These are phyloP conservation scores for Podila horticola DNA, from an alignment of 192 early-diverging fungal species.

Conservation along the genomic window DNA sequence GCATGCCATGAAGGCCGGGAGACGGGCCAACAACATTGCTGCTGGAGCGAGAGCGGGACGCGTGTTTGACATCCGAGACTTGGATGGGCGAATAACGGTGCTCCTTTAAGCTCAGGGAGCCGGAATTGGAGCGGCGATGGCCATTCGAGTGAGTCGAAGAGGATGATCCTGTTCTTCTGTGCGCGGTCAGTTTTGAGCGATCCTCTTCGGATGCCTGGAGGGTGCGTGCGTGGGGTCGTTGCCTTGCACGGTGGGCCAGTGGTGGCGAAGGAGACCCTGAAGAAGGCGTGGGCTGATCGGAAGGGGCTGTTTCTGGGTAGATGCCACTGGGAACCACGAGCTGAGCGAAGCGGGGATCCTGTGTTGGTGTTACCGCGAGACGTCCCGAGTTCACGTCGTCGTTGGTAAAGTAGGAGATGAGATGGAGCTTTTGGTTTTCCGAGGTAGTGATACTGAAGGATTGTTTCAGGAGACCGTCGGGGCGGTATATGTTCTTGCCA, in stretches of 20 bases:
- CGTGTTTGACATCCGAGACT: slow-evolving; percentile 32
- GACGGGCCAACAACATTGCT: slow-evolving; percentile 34
- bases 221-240: slow-evolving; percentile 17
- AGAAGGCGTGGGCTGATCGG: slow-evolving; percentile 1
- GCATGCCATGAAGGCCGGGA: slow-evolving; percentile 12
- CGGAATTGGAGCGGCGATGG: slow-evolving; percentile 44
- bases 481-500: slow-evolving; percentile 66
- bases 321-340: slow-evolving; percentile 81
- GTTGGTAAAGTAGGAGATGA: slow-evolving; percentile 91
- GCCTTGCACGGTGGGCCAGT: slow-evolving; percentile 20
- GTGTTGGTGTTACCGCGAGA: slow-evolving; percentile 70
- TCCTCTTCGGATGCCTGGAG: slow-evolving; percentile 30
- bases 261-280: slow-evolving; percentile 30
- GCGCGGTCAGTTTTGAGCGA: slow-evolving; percentile 5
- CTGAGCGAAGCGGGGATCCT: slow-evolving; percentile 70
- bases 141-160: slow-evolving; percentile 27
- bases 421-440: slow-evolving; percentile 82
- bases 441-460: slow-evolving; percentile 88
- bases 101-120: slow-evolving; percentile 35
- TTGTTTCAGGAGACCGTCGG: slow-evolving; percentile 89
- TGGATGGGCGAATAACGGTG: slow-evolving; percentile 50
- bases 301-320: slow-evolving; percentile 78
- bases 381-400: slow-evolving; percentile 74
- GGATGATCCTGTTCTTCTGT: slow-evolving; percentile 27
- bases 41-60: slow-evolving; percentile 40